Percentiles rank a stretch among this genome's conserved stretches.
phyloP scores from a whole-genome alignment of 768 basidiomycete species.

The Cubamyces sp. region DNA sequence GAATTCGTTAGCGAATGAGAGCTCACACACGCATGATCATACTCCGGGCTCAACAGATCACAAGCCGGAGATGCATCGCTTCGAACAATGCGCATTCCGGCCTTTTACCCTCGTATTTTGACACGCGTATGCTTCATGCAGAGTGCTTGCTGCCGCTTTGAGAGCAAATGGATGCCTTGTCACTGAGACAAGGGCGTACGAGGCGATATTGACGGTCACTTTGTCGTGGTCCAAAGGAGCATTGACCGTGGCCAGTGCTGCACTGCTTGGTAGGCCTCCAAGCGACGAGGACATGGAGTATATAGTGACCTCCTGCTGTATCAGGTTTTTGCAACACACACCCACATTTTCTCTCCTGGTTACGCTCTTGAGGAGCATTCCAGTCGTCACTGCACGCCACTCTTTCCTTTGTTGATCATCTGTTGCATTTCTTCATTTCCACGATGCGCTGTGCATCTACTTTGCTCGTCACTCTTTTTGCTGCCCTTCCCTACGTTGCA shows the following conservation, averaged over 20 bases:
- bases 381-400: slow-evolving; percentile 9
- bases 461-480: slow-evolving; percentile 25
- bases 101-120: background rate
- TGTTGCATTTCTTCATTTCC: background rate
- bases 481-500: slow-evolving; percentile 33
- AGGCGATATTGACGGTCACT: background rate
- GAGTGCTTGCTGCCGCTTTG: background rate
- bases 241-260: background rate
- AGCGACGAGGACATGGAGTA: background rate
- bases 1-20: background rate
- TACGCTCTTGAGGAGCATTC: slow-evolving; percentile 27
- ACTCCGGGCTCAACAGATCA: too few species aligned
- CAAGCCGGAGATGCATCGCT: background rate
- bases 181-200: slow-evolving; percentile 1
- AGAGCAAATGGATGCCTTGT: background rate
- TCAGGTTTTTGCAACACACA: background rate
- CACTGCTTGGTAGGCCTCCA: too few species aligned
- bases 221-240: background rate
- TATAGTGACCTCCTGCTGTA: background rate
- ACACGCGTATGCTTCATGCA: background rate
- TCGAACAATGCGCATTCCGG: background rate
- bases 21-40: too few species aligned
- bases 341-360: background rate
- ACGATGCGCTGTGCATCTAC: background rate
- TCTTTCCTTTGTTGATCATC: background rate